Conservation (phyloP, 2,329 filamentous ascomycete genomes). For the Incumbomyces delicatus region DNA sequence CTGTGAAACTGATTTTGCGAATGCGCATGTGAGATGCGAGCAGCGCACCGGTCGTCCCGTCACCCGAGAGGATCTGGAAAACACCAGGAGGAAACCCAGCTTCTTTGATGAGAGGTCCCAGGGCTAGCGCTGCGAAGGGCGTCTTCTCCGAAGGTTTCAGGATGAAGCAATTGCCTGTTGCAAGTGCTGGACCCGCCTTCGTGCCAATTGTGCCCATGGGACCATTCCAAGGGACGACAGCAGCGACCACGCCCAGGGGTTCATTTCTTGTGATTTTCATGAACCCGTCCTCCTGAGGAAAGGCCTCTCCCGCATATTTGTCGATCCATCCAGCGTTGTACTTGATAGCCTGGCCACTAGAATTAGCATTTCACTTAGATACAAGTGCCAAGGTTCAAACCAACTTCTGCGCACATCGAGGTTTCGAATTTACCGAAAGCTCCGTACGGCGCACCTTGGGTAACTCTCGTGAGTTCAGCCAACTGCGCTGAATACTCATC, state of each 20-base stretch:
- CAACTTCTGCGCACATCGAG: conserved; percentile 19
- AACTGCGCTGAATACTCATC: conserved; percentile 22
- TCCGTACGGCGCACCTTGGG: conserved; percentile 51
- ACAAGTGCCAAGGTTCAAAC: background rate
- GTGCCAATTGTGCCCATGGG: conserved; percentile 50
- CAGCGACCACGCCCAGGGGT: conserved; percentile 70
- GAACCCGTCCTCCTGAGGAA: conserved; percentile 69
- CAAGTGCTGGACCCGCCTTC: conserved; percentile 35
- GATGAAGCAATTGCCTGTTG: conserved; percentile 59
- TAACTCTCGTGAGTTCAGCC: conserved; percentile 23
- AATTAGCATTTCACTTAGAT: conserved; percentile 47
- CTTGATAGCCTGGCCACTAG: conserved; percentile 58
- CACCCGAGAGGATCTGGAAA: conserved; percentile 60
- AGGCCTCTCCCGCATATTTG: conserved; percentile 81
- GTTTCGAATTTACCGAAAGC: conserved; percentile 38
- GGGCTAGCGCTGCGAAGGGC: conserved; percentile 53
- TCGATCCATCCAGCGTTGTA: conserved; percentile 89
- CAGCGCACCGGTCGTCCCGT: conserved; percentile 54
- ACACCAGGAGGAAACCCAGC: conserved; percentile 68
- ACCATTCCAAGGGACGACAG: conserved; percentile 82
- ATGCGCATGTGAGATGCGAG: conserved; percentile 57
- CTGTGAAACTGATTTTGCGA: conserved; percentile 68
- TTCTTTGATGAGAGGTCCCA: conserved; percentile 56
- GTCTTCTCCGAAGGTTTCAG: conserved; percentile 62
- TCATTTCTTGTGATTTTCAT: conserved; percentile 51